Evolutionary conservation across 139 green algal genomes (phyloP).

Genomic region (Yamagishiella unicocca): DNA sequence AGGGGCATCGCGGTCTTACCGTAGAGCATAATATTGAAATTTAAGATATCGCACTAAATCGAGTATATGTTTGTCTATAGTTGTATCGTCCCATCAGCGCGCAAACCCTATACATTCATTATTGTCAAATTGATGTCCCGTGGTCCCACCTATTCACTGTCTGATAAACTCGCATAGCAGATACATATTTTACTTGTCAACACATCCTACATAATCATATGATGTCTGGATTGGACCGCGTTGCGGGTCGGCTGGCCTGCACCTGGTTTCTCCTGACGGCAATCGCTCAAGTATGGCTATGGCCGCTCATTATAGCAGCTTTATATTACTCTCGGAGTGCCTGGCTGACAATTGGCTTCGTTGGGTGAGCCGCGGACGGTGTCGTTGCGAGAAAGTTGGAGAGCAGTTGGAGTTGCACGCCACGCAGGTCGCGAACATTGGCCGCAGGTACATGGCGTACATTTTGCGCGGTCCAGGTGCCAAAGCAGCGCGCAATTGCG

Average conservation of each 20-base stretch:
- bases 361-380: background rate
- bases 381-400: no score
- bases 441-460: slow-evolving; percentile 1
- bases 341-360: background rate
- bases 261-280: slow-evolving; percentile 13
- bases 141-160: background rate
- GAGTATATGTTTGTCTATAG: background rate
- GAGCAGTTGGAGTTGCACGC: background rate
- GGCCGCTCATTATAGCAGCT: background rate
- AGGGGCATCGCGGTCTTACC: background rate
- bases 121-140: no score
- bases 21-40: background rate
- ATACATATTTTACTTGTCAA: no score
- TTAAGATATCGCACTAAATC: background rate
- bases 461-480: background rate
- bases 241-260: background rate
- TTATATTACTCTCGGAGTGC: background rate
- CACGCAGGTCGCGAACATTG: background rate
- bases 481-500: background rate
- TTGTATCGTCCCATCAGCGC: background rate
- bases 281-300: background rate
- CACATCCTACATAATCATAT: background rate
- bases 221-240: background rate
- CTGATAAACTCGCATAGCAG: background rate
- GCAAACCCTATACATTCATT: background rate